These are phyloP conservation scores for Globisporangium cylindrosporum DNA, from an alignment of 352 stramenopile genomes.

Conservation along the genomic window DNA sequence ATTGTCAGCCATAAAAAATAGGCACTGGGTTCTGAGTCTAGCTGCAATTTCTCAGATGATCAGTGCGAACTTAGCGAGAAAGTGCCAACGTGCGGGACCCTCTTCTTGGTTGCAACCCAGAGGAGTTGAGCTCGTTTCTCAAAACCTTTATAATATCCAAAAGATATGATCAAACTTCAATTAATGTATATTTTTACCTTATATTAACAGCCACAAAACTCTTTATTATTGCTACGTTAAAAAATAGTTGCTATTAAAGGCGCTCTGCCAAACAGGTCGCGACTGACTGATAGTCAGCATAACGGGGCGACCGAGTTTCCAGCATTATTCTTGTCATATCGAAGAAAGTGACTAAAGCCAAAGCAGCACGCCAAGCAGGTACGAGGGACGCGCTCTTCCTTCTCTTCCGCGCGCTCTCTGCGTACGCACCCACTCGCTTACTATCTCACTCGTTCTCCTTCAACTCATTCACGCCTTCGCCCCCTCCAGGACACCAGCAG, in stretches of 20 bases:
- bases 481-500: background rate
- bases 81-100: background rate
- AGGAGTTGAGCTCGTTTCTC: background rate
- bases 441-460: background rate
- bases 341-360: background rate
- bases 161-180: background rate
- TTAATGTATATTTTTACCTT: background rate
- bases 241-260: too few relatives aligned
- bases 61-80: background rate
- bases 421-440: background rate
- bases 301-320: background rate
- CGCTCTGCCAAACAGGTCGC: too few relatives aligned
- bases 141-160: background rate
- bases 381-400: background rate
- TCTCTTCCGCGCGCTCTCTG: background rate
- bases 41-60: background rate
- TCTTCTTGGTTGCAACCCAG: conserved; percentile 1
- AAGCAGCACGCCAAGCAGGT: background rate
- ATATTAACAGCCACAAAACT: background rate
- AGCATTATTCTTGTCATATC: background rate
- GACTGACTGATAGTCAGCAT: too few relatives aligned
- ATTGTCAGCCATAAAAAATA: background rate
- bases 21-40: background rate
- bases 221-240: too few relatives aligned
- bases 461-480: background rate